A percentile compares a stretch with the other conserved stretches of the same genome.
Evolutionary conservation across 179 eudicot genomes (phyloP).

Genomic region (Carnegiea gigantea): DNA sequence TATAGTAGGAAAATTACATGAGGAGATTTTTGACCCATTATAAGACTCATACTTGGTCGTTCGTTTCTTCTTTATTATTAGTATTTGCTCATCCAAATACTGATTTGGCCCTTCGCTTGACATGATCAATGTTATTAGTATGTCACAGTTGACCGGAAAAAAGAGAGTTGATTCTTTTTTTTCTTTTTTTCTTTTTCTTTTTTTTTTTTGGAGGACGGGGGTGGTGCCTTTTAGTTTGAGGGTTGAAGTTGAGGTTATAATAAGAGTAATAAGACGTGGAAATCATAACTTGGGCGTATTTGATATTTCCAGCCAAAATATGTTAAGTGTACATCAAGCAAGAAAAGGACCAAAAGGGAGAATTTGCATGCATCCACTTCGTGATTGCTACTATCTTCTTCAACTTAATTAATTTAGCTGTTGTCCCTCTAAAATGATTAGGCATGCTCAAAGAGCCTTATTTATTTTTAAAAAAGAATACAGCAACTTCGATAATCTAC

Average conservation of each 20-base stretch:
- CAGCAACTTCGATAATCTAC: too few species aligned
- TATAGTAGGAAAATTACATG: too few species aligned
- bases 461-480: too few species aligned
- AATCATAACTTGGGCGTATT: constrained; percentile 2
- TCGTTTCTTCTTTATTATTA: too few species aligned
- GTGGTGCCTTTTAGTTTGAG: background rate
- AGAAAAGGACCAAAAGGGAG: background rate
- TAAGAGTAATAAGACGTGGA: constrained; percentile 13
- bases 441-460: background rate
- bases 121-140: background rate
- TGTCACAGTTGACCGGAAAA: constrained; percentile 18
- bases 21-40: too few species aligned
- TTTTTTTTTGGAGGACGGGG: background rate
- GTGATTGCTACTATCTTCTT: constrained; percentile 2
- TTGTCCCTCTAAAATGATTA: background rate
- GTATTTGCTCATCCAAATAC: too few species aligned
- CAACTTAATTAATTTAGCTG: background rate
- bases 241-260: background rate
- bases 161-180: too few species aligned
- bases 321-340: background rate
- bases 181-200: background rate
- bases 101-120: too few species aligned
- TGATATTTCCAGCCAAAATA: constrained; percentile 1
- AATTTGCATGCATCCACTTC: background rate
- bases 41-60: too few species aligned